Evolutionary conservation across 129 eudicot genomes (phyloP), one percentile per base, ranked within the genome.

Genomic region (Chrysanthemum lavandulifolium): DNA sequence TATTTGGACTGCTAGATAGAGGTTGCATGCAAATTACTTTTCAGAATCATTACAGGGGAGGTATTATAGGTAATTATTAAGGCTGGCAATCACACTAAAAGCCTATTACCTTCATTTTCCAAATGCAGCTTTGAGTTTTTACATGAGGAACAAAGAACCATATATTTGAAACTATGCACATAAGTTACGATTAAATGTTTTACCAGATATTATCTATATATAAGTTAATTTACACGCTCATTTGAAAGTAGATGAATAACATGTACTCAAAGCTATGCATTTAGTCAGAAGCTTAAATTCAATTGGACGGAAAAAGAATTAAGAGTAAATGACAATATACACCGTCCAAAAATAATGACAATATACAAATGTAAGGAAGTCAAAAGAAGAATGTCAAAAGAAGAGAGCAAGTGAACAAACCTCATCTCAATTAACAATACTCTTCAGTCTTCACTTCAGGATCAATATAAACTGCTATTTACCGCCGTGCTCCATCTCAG

Each of bases 341-440:
- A 40, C 47, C 0, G 47, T 40, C 47, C 47, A 40, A 40, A 6
- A 40, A 33, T 23, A 40, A 6, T 2, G 8, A 40, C 47, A 40
- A 40, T 54, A 54, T 53, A 69, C 63, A 69, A 69, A 69, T 19
- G 58, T 1, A 23, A 23, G 25, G 25, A 23, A 23, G 25, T 23
- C n/a, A 23, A 23, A 23, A 23, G 1, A 23, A 23, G 25, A 23
- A 29, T 16, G n/a, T 53, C 19, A 14, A 2, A 68, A 11, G 61
- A 36, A 25, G 49, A 51, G 12, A 68, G 61, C 61, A 68, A 68
- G 61, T 51, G 61, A 68, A n/a, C 61, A 27, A 68, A 52, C 50
- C 48, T 68, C 73, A 68, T 13, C 36, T 67, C 2, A 23, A 55
- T 13, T 0, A 16, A 14, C 8, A 12, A 53, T 3, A 10, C 58